Conservation (phyloP, 345 rosid genomes). For the Gossypium turneri region DNA sequence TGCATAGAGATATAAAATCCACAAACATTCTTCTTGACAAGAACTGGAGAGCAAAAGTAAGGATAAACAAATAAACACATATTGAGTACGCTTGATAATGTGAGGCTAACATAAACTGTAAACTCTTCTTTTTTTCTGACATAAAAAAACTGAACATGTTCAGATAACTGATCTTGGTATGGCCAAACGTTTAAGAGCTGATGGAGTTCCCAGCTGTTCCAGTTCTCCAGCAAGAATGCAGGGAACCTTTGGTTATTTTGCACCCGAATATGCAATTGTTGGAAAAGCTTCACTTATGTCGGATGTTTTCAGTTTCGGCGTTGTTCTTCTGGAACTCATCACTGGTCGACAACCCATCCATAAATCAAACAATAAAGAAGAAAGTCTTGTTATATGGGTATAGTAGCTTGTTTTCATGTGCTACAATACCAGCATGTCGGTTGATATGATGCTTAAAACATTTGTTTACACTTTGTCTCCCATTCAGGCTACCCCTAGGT, state of each 20-base stretch:
- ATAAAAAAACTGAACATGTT: conserved; percentile 9
- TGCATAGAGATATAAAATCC: conserved; percentile 93
- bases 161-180: conserved; percentile 99
- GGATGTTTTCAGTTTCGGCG: conserved; percentile 96
- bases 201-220: conserved; percentile 69
- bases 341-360: conserved; percentile 86
- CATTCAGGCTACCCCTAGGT: conserved; percentile 66
- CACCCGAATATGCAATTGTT: conserved; percentile 53
- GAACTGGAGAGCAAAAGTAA: conserved; percentile 84
- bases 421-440: neutral
- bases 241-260: conserved; percentile 66
- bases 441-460: neutral
- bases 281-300: conserved; percentile 93
- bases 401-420: neutral
- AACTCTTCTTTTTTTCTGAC: neutral
- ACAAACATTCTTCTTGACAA: conserved; percentile 89
- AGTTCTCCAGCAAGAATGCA: conserved; percentile 92
- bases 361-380: conserved; percentile 61
- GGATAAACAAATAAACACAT: conserved; percentile 4
- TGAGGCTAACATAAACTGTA: neutral
- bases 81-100: neutral
- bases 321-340: conserved; percentile 89
- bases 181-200: conserved; percentile 82
- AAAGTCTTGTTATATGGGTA: conserved; percentile 97
- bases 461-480: conserved; percentile 5